A percentile compares a stretch with the other conserved stretches of the same genome.
Conservation (phyloP, 495 filamentous ascomycete species). For the Aspergillus saccharolyticus region DNA sequence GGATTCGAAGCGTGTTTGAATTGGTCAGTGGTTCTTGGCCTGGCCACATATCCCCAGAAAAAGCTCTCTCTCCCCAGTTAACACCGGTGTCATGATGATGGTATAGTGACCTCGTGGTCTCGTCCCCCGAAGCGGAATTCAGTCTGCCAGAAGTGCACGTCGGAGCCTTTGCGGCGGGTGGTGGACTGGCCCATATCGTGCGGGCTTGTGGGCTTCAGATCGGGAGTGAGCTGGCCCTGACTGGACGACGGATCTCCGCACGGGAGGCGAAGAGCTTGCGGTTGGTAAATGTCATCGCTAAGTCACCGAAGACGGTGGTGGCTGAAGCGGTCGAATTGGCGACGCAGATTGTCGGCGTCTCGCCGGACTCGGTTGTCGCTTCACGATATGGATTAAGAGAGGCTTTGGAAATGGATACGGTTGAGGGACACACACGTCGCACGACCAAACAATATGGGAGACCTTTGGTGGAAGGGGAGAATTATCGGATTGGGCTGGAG, state of each 20-base stretch:
- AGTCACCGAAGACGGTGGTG: conserved; percentile 40
- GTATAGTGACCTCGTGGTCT: conserved; percentile 62
- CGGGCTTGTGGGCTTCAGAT: conserved; percentile 55
- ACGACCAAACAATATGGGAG: conserved; percentile 49
- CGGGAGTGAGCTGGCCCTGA: conserved; percentile 62
- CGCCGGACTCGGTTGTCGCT: conserved; percentile 65
- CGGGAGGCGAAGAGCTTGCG: conserved; percentile 55
- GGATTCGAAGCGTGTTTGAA: conserved; percentile 69
- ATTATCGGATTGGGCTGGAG: conserved; percentile 66
- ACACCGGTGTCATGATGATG: too few species aligned
- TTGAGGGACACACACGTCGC: conserved; percentile 53
- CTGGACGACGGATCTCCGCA: conserved; percentile 50
- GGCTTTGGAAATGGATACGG: conserved; percentile 57
- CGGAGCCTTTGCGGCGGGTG: conserved; percentile 61
- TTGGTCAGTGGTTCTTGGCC: conserved; percentile 27
- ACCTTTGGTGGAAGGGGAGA: conserved; percentile 57
- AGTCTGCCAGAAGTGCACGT: conserved; percentile 58
- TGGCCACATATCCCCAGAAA: too few species aligned
- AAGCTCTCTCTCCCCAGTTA: too few species aligned
- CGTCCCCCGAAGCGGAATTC: conserved; percentile 48
- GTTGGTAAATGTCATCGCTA: conserved; percentile 56
- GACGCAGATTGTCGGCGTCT: conserved; percentile 33
- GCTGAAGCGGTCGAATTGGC: conserved; percentile 24
- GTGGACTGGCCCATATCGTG: conserved; percentile 60
- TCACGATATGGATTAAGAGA: conserved; percentile 57